Evolutionary conservation across 1,284 basidiomycete species (phyloP), one percentile per base, ranked within the genome.

Genomic region (Rhizoctonia solani): DNA sequence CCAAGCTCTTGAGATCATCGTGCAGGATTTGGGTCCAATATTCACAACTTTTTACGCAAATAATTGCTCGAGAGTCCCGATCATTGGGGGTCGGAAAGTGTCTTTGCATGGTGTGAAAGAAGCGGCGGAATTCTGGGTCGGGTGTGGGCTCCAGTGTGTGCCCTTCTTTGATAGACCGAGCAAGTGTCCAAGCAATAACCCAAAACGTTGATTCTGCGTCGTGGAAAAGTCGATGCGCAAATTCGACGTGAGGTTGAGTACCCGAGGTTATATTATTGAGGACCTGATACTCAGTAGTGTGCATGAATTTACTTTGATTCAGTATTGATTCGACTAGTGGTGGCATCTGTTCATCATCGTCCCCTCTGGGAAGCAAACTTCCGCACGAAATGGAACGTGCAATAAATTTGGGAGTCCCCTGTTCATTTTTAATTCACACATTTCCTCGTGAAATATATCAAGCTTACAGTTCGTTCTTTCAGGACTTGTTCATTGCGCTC

Each of bases 141-240:
- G n/a, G 32, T 34, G 32, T 34, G 4, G 4, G 4, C 32, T 34
- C 32, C n/a, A n/a, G n/a, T 37, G n/a, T 4, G 19, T 32, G 37
- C 30, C 23, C 32, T 34, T 27, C 37, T 6, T 16, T 16, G 13
- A 34, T 19, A 0, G 53, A 39, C n/a, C 53, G 32, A 11, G 53
- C 32, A 4, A 54, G 53, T 5, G n/a, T 21, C 53, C 53, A 54
- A 39, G 30, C 53, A 3, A 39, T 19, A 1, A 54, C 53, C 53
- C 53, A 54, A 23, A 54, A 54, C 2, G 53, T 54, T 23, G 53
- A 54, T 37, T 54, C 53, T 2, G 53, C 53, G 16, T 54, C 53
- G n/a, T 54, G 53, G 32, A 54, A 54, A 13, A 54, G 32, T 21
- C 21, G 53, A 37, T 54, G 53, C 16, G 16, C 37, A 32, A 34